Conservation (phyloP, 768 basidiomycete species). For the Trametes meyenii region DNA sequence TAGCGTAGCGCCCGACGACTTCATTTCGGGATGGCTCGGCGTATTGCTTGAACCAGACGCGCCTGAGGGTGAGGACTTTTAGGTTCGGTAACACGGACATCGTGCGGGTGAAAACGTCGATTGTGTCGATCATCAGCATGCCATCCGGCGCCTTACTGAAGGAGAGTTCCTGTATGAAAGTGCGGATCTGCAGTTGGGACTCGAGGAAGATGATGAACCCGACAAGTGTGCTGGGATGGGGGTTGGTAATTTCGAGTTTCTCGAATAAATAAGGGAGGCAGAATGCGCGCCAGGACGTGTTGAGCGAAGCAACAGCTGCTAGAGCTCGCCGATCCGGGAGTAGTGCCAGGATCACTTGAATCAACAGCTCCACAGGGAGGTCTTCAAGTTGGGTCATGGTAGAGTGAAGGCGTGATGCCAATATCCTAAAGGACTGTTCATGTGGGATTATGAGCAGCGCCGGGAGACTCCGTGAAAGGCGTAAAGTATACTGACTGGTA, state of each 20-base stretch:
- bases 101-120: not conserved
- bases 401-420: not conserved
- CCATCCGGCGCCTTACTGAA: not conserved
- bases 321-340: not conserved
- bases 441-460: not conserved
- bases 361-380: not conserved
- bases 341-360: not conserved
- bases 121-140: not conserved
- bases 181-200: not conserved
- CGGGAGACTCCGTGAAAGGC: too few relatives aligned
- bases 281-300: not conserved
- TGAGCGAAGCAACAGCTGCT: not conserved
- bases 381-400: not conserved
- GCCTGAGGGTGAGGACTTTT: not conserved
- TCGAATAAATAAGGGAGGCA: not conserved
- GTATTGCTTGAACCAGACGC: not conserved
- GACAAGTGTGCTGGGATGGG: not conserved
- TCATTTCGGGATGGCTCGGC: not conserved
- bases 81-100: not conserved
- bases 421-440: not conserved
- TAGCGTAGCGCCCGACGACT: too few relatives aligned
- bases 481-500: too few relatives aligned
- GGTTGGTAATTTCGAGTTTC: not conserved
- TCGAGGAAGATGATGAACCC: conserved; percentile 1
- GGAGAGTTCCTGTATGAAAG: not conserved